Evolutionary conservation across 208 protist genomes (phyloP), one percentile per base, ranked within the genome.

Genomic region (Leishmania lainsoni): DNA sequence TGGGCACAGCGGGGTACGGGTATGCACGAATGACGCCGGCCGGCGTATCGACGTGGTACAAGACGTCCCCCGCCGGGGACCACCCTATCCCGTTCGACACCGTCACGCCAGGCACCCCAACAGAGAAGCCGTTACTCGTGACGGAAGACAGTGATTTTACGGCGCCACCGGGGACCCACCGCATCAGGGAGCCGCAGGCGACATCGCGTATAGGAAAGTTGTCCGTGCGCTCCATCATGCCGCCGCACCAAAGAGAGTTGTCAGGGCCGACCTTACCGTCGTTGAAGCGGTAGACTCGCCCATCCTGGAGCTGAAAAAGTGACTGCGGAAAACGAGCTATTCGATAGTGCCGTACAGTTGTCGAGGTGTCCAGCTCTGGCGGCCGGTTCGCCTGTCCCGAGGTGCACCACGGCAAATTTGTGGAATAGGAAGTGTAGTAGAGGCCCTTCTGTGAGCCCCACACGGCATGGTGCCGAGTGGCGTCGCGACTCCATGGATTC

Each of bases 21-120:
- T 81, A 81, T 22, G 81, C 81, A 10, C 76, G 76, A 42, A 85
- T 78, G 5, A 78, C 76, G 2, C 49, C 81, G 14, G 76, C 61
- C 0, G 81, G 59, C 32, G 76, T 81, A 54, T 85, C 81, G 14
- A 81, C 52, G 71, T 85, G 81, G 77, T 85, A 81, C 35, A 85
- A 74, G 26, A 78, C 20, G 14, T 85, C 71, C 35, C 81, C 81
- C 12, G 58, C 63, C 3, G 81, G 81, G 1, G 81, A 85, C 81
- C 76, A 85, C 56, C 81, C 81, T 29, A 85, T 71, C 20, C 81
- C 81, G 71, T 85, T 85, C 35, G 81, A 81, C 56, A 85, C 72
- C 3, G 81, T 85, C 71, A 85, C 81, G 5, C 29, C 32, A 39
- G 81, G 63, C 51, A 70, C 81, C 17, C 63, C 76, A 2, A 85